Evolutionary conservation across 257 asterid species (phyloP), one percentile per base, ranked within the genome.

Genomic region (Galeopsis tetrahit): DNA sequence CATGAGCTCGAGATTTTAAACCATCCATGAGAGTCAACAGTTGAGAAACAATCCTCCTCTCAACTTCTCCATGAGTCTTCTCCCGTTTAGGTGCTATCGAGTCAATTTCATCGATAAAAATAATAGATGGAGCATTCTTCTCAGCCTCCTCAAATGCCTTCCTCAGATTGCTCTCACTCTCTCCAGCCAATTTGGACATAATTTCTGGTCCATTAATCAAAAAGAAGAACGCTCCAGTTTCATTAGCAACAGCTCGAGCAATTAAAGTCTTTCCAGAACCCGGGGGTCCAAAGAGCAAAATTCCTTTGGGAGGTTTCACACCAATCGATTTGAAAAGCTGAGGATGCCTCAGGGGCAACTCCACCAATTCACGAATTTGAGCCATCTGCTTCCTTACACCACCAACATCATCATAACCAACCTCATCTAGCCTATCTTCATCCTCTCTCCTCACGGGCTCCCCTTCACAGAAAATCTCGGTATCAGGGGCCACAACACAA

Each of bases 141-240:
- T 85, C 90, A 33, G 90, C 90, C 77, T 85, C 88, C 82, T 85
- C 90, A 66, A 85, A 85, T 61, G 90, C 90, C 75, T 85, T 85
- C 42, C 90, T 79, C 32, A 85, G 83, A 62, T 85, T 85, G 80
- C 90, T 85, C 72, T 85, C 88, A 68, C 90, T 85, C 84, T 85
- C 90, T 58, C 90, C 90, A 15, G 90, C 90, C 83, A 83, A 75
- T 72, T 85, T 85, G 48, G 90, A 85, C 90, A 85, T 85, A 68
- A 85, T 85, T 78, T 85, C 90, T 6, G 88, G 90, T 8, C 88
- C 88, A 61, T 83, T 85, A 63, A 85, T 85, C 78, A 82, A 77
- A 35, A 83, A 85, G 82, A 85, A 85, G 77, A 85, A 85, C 34
- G 90, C 90, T 7, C 90, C 90, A 2, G 86, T 85, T 79, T 85